Evolutionary conservation across 2,329 filamentous ascomycete genomes (phyloP), one percentile per base, ranked within the genome.

Genomic region (Claviceps purpurea): DNA sequence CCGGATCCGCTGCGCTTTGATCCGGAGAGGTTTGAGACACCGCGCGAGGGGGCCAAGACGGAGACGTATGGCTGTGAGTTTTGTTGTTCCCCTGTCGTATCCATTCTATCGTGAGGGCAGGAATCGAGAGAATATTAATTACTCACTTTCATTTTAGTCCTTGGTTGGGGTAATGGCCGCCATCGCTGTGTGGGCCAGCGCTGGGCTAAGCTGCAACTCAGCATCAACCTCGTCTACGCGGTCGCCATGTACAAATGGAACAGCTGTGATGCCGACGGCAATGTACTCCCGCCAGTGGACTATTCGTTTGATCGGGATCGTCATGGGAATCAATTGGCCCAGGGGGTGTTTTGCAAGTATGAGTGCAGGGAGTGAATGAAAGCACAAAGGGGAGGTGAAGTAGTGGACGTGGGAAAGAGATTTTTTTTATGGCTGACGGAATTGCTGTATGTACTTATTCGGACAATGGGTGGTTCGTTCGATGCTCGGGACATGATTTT

Each of bases 121-220:
- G n/a, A n/a, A n/a, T n/a, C n/a, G n/a, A n/a, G n/a, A n/a, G 18
- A 18, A 18, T 1, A 18, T 26, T 20, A 8, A 20, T 13, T 13
- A 4, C 13, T 18, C 7, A 2, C 22, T 18, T 5, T 13, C 40
- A 5, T 6, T 10, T 2, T 26, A 57, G 55, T 52, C 38, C 26
- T 57, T 24, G 56, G 54, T 45, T 58, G 56, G 56, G 56, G 55
- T 6, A 22, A 18, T 16, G 56, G 56, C 10, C 48, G 48, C 11
- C 56, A 58, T 48, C 56, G 52, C 2, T 58, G 55, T 47, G 20
- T 48, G 5, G 56, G 55, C n/a, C 52, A 47, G 39, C 55, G 56
- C 16, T 57, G 53, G 51, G 56, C 51, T 8, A 58, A 58, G 54
- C 26, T 58, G 22, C 56, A 58, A 30, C 50, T 56, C 22, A 57